These are phyloP conservation scores for Elsinoe perseae DNA, from an alignment of 2,329 filamentous ascomycete species.

Conservation along the genomic window DNA sequence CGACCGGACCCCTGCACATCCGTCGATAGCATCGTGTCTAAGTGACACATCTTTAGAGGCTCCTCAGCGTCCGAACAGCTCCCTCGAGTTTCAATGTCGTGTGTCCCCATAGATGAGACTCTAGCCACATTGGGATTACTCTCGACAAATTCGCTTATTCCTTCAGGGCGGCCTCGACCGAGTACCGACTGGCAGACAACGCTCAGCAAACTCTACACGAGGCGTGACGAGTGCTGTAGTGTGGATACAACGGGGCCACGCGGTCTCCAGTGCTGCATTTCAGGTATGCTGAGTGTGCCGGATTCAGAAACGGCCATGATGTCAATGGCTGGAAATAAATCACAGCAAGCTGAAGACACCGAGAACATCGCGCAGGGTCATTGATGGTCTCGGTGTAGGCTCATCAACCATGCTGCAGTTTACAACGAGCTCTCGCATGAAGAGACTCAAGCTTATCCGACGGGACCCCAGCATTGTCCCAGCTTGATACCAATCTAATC, in stretches of 20 bases:
- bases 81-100: too few relatives aligned
- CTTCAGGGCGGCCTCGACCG: not conserved
- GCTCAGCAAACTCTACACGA: not conserved
- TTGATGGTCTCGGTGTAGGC: not conserved
- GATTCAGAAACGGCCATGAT: constrained; percentile 2
- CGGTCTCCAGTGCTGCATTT: not conserved
- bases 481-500: constrained; percentile 5
- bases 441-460: not conserved
- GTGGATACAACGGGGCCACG: constrained; percentile 1
- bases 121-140: too few relatives aligned
- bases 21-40: not conserved
- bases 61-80: too few relatives aligned
- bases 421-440: not conserved
- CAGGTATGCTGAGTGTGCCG: not conserved
- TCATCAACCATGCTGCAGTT: not conserved
- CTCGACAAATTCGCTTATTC: too few relatives aligned
- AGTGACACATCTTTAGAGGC: not conserved
- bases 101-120: too few relatives aligned
- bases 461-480: not conserved
- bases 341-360: not conserved
- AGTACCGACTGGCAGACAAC: not conserved
- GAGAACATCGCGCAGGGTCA: not conserved
- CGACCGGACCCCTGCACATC: not conserved
- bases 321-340: constrained; percentile 4
- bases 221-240: not conserved